Base-by-base conservation (phyloP, 805 yeast species). In the Blastobotrys americana region DNA sequence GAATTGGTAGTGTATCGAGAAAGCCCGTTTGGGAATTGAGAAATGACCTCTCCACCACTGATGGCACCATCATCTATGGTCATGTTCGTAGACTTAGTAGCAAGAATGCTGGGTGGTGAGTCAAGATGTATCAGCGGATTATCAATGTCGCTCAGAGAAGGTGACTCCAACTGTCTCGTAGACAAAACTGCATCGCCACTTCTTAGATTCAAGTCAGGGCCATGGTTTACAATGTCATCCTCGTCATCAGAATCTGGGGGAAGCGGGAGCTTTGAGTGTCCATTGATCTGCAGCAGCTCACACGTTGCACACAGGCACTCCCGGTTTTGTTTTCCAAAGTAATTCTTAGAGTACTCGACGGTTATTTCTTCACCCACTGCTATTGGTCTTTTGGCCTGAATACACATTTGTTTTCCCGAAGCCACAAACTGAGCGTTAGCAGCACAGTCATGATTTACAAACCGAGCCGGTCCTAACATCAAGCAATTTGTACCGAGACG, bases 401-500 rank as follows among this genome's bases (percentile, higher is more conserved):
- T 55, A 18, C 55, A 52, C 58, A 72, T 60, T 5, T 56, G 64
- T 21, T 41, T 43, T 9, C 58, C 55, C 0, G 48, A 45, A 2
- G 68, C 54, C 3, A 56, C 49, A 48, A 72, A 70, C 33, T 55
- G 57, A 1, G 71, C 62, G 51, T 72, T 72, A 3, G 72, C 65
- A n/a, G 61, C 49, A 52, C 77, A 72, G 51, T 71, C 71, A 50
- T 72, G 77, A 51, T 72, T 72, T 5, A 72, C 68, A 50, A 72
- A 72, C 33, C 77, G 56, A 10, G 70, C 64, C 0, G 76, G 77
- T 0, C 77, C 77, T 34, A 72, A 57, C 74, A 72, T 68, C 21
- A 72, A 54, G 42, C 71, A 65, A 17, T 65, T 57, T 2, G 51
- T 54, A 8, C 58, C 58, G 22, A 54, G 50, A 6, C 72, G 54